Conservation (phyloP, 371 early-diverging fungal genomes). For the Entomophthora muscae region DNA sequence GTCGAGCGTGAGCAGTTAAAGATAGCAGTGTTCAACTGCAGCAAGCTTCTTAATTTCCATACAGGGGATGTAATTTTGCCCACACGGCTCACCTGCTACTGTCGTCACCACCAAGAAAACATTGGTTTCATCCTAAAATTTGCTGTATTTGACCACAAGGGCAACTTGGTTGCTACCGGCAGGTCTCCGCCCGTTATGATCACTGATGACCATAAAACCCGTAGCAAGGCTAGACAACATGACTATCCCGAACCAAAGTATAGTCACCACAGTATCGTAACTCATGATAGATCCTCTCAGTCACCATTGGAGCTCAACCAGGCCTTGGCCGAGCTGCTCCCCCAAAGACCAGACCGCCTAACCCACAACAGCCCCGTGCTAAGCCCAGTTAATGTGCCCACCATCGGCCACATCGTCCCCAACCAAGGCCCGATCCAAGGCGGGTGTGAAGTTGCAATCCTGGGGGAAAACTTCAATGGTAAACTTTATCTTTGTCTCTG, state of each 20-base stretch:
- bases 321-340: neutral
- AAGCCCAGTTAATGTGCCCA: constrained; percentile 16
- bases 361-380: constrained; percentile 14
- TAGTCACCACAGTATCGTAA: neutral
- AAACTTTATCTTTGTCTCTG: constrained; percentile 8
- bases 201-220: constrained; percentile 88
- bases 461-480: constrained; percentile 54
- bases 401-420: constrained; percentile 43
- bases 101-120: constrained; percentile 83
- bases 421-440: constrained; percentile 65
- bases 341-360: constrained; percentile 8
- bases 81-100: constrained; percentile 88
- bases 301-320: neutral
- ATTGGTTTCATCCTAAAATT: constrained; percentile 75
- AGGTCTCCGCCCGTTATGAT: constrained; percentile 87
- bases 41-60: constrained; percentile 69
- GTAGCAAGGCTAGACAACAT: neutral
- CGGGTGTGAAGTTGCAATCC: constrained; percentile 64
- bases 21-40: constrained; percentile 72
- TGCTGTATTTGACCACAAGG: constrained; percentile 43
- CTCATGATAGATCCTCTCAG: neutral
- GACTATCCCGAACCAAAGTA: too few relatives aligned
- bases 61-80: constrained; percentile 80
- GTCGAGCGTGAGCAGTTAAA: constrained; percentile 45
- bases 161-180: constrained; percentile 52